Conservation (phyloP, 2,329 filamentous ascomycete species). For the Cylindrodendrum hubeiense region DNA sequence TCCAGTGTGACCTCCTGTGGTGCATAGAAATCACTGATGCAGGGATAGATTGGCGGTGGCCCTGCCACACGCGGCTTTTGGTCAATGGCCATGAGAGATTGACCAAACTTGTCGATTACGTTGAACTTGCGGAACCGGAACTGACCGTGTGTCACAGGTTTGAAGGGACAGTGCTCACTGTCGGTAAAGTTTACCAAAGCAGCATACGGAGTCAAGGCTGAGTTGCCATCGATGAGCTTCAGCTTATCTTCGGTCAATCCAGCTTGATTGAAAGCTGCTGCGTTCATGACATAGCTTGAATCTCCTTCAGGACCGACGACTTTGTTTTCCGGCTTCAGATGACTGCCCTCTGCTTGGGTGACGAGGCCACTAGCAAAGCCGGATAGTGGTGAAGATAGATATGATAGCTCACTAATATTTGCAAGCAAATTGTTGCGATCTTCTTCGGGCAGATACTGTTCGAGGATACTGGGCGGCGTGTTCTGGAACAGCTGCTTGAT, state of each 20-base stretch:
- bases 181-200: conserved; percentile 40
- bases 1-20: conserved; percentile 35
- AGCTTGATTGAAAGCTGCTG: no score
- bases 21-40: conserved; percentile 51
- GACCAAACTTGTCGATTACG: conserved; percentile 64
- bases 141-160: conserved; percentile 62
- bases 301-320: conserved; percentile 25
- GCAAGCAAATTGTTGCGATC: neutral
- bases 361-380: conserved; percentile 49
- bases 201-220: conserved; percentile 53
- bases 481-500: conserved; percentile 49
- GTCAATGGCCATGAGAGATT: conserved; percentile 51
- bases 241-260: conserved; percentile 37
- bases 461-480: conserved; percentile 41
- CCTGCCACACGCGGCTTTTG: conserved; percentile 29
- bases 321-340: conserved; percentile 53
- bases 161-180: conserved; percentile 52
- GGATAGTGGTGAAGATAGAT: conserved; percentile 47
- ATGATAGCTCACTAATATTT: conserved; percentile 26
- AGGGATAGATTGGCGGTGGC: conserved; percentile 46
- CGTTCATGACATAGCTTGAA: no score
- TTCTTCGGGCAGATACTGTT: no score
- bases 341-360: conserved; percentile 51
- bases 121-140: conserved; percentile 59
- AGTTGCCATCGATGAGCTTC: conserved; percentile 36